These are phyloP conservation scores for Galeopsis tetrahit DNA, from an alignment of 257 asterid species.

Conservation along the genomic window DNA sequence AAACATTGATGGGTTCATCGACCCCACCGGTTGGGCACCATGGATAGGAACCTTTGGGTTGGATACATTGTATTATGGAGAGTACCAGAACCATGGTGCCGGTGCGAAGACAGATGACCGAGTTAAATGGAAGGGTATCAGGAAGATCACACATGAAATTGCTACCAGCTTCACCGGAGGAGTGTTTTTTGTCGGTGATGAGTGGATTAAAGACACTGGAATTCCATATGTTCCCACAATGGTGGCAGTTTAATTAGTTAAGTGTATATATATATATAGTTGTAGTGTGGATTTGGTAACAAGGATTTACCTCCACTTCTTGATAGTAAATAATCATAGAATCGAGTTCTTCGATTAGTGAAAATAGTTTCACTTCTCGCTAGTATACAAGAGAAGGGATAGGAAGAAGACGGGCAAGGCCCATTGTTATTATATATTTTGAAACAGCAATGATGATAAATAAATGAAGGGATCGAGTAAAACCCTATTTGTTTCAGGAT, in stretches of 20 bases:
- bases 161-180: slow-evolving; percentile 39
- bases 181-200: slow-evolving; percentile 6
- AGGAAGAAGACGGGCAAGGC: too few species aligned
- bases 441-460: too few species aligned
- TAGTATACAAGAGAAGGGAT: too few species aligned
- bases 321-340: too few species aligned
- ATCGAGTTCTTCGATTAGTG: too few species aligned
- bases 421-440: too few species aligned
- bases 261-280: background rate
- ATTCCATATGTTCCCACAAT: slow-evolving; percentile 47
- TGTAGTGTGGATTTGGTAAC: background rate
- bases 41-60: slow-evolving; percentile 44
- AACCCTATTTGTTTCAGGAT: too few species aligned
- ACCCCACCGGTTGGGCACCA: slow-evolving; percentile 55
- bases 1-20: slow-evolving; percentile 36
- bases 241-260: slow-evolving; percentile 27
- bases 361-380: too few species aligned
- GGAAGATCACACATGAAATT: slow-evolving; percentile 12
- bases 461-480: too few species aligned
- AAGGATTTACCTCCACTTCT: too few species aligned
- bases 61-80: slow-evolving; percentile 45
- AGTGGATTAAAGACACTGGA: slow-evolving; percentile 38
- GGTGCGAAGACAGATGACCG: slow-evolving; percentile 38
- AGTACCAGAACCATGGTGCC: slow-evolving; percentile 52
- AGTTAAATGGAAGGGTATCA: slow-evolving; percentile 50